A percentile compares a stretch with the other conserved stretches of the same genome.
These are phyloP conservation scores for Trichocladium antarcticum DNA, from an alignment of 495 filamentous ascomycete genomes.

Conservation along the genomic window DNA sequence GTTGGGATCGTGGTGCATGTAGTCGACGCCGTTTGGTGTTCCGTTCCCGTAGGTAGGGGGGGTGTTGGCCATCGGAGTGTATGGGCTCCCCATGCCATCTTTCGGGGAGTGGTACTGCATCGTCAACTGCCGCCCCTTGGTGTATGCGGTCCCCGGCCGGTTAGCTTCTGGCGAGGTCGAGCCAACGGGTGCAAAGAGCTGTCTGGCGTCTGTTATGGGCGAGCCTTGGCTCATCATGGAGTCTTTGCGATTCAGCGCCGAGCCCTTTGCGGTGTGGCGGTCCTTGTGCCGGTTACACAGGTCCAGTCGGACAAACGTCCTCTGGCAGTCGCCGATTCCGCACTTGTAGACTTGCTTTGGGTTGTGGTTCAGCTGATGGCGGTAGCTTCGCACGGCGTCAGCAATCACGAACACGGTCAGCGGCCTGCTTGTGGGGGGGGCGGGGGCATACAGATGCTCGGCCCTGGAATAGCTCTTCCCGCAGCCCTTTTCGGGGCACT, in stretches of 20 bases:
- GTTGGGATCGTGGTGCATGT: constrained; percentile 35
- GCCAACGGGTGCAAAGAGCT: constrained; percentile 32
- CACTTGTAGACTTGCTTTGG: constrained; percentile 95
- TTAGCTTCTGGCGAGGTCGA: constrained; percentile 44
- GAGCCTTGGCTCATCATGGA: constrained; percentile 51
- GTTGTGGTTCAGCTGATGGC: constrained; percentile 92
- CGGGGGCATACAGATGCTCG: constrained; percentile 64
- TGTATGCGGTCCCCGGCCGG: constrained; percentile 33
- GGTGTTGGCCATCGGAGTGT: constrained; percentile 39
- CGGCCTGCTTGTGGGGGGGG: neutral
- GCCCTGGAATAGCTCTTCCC: constrained; percentile 94
- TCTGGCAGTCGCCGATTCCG: constrained; percentile 83
- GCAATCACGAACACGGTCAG: constrained; percentile 8
- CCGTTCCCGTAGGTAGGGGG: constrained; percentile 36
- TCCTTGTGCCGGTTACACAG: constrained; percentile 88
- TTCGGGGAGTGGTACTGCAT: constrained; percentile 45
- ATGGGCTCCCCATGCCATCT: constrained; percentile 38
- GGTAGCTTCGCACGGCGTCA: constrained; percentile 40
- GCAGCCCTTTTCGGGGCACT: constrained; percentile 79
- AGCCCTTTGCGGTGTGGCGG: constrained; percentile 90
- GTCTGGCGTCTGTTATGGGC: constrained; percentile 36
- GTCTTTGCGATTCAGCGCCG: constrained; percentile 87
- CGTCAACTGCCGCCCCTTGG: constrained; percentile 35
- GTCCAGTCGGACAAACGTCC: constrained; percentile 89
- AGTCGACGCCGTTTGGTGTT: constrained; percentile 32